Evolutionary conservation across 768 basidiomycete species (phyloP).

Genomic region (Peribolospora baueri): DNA sequence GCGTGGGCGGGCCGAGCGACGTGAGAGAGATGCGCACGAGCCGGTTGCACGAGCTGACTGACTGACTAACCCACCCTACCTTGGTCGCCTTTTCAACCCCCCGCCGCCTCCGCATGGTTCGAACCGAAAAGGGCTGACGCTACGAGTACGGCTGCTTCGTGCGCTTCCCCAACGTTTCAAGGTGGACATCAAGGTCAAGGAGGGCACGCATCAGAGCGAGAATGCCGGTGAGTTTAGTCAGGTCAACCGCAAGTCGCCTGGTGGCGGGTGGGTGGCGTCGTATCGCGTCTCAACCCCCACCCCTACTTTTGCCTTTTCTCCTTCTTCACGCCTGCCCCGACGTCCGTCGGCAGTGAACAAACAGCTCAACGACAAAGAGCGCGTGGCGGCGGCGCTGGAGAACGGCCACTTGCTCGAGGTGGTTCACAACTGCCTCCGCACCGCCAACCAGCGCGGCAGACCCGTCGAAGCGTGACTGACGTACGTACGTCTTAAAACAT

Average conservation of each 20-base stretch:
- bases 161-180: constrained; percentile 82
- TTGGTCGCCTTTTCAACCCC: too few species aligned
- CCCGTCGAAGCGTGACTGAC: not conserved
- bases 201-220: constrained; percentile 90
- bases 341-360: constrained; percentile 49
- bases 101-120: too few species aligned
- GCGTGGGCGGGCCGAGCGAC: too few species aligned
- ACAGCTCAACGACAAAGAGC: constrained; percentile 94
- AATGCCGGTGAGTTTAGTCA: constrained; percentile 37
- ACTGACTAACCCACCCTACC: too few species aligned
- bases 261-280: too few species aligned
- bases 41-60: too few species aligned
- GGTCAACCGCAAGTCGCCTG: too few species aligned
- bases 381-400: constrained; percentile 89
- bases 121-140: constrained; percentile 47
- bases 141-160: constrained; percentile 69
- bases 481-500: too few species aligned
- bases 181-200: constrained; percentile 74
- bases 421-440: constrained; percentile 50
- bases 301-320: not conserved
- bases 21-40: not conserved
- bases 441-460: constrained; percentile 21
- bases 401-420: constrained; percentile 65
- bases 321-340: not conserved
- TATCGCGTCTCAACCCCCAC: too few species aligned